Percentiles rank a stretch among this genome's conserved stretches.
These are phyloP conservation scores for Wickerhamiella siamensis DNA, from an alignment of 805 yeast genomes.

Conservation along the genomic window DNA sequence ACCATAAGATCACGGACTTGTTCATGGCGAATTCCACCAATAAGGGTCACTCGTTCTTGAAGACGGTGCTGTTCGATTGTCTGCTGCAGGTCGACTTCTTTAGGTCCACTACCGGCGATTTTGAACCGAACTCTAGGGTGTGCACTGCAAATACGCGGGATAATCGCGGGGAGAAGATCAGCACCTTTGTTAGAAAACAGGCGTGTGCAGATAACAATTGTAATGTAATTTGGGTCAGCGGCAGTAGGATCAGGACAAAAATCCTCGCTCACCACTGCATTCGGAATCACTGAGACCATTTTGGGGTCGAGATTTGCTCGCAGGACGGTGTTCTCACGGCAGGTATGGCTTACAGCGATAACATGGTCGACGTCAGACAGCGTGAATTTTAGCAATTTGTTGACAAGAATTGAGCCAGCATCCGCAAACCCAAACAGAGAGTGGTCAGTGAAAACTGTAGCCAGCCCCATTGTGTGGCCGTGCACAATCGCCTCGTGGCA, in stretches of 20 bases:
- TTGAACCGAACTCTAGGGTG: slow-evolving; percentile 57
- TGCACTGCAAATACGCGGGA: slow-evolving; percentile 63
- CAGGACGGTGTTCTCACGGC: slow-evolving; percentile 88
- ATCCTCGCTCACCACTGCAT: slow-evolving; percentile 83
- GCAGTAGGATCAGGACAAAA: slow-evolving; percentile 31
- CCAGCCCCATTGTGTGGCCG: slow-evolving; percentile 81
- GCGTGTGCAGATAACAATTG: slow-evolving; percentile 82
- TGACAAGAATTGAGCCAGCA: slow-evolving; percentile 68
- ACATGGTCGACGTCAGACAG: slow-evolving; percentile 79
- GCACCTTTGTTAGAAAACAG: slow-evolving; percentile 95
- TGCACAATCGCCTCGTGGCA: slow-evolving; percentile 89
- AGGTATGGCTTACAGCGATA: slow-evolving; percentile 92
- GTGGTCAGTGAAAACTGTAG: slow-evolving; percentile 89
- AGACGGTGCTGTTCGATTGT: slow-evolving; percentile 77
- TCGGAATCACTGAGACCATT: slow-evolving; percentile 80
- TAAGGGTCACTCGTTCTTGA: slow-evolving; percentile 72
- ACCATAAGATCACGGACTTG: slow-evolving; percentile 87
- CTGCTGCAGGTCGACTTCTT: slow-evolving; percentile 83
- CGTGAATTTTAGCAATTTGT: slow-evolving; percentile 72
- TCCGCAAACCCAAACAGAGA: slow-evolving; percentile 90
- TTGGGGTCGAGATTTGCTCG: slow-evolving; percentile 72
- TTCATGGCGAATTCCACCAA: slow-evolving; percentile 85
- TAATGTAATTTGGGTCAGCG: slow-evolving; percentile 29
- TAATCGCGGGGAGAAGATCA: slow-evolving; percentile 66
- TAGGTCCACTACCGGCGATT: slow-evolving; percentile 96